Evolutionary conservation across 2,329 filamentous ascomycete genomes (phyloP).

Genomic region (Talaromyces sp.): DNA sequence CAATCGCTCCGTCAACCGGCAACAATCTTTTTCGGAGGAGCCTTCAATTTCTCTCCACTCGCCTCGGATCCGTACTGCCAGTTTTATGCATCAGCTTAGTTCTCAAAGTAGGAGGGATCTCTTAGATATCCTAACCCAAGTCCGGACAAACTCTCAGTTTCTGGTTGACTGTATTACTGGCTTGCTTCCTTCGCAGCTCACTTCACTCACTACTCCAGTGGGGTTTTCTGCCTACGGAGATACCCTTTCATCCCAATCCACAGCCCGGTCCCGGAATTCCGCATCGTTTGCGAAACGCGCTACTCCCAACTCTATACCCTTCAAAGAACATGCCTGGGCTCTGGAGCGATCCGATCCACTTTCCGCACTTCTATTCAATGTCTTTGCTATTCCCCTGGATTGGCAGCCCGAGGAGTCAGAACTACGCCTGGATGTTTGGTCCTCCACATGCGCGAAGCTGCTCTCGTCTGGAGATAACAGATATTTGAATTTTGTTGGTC

Average conservation of each 20-base stretch:
- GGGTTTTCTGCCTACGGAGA: conserved; percentile 77
- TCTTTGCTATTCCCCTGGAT: conserved; percentile 81
- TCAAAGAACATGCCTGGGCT: conserved; percentile 78
- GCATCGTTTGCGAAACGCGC: conserved; percentile 48
- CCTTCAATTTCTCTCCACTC: conserved; percentile 36
- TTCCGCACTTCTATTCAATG: conserved; percentile 79
- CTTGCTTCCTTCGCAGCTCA: conserved; percentile 71
- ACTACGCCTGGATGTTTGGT: conserved; percentile 80
- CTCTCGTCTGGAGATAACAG: conserved; percentile 73
- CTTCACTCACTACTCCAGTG: conserved; percentile 72
- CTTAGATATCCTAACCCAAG: conserved; percentile 72
- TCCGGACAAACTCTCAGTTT: conserved; percentile 84
- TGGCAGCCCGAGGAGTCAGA: conserved; percentile 78
- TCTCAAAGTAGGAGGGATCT: conserved; percentile 70
- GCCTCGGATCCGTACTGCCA: conserved; percentile 30
- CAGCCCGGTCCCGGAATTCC: conserved; percentile 50
- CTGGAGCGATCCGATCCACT: conserved; percentile 87
- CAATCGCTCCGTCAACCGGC: conserved; percentile 31
- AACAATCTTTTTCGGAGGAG: conserved; percentile 34
- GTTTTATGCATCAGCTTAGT: conserved; percentile 63
- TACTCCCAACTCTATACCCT: conserved; percentile 52
- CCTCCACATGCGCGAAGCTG: conserved; percentile 77
- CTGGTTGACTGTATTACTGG: conserved; percentile 76
- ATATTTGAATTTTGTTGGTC: conserved; percentile 75
- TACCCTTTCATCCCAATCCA: conserved; percentile 68